Base-by-base conservation (phyloP, 116 monocot species). In the Phalaenopsis hybrid region DNA sequence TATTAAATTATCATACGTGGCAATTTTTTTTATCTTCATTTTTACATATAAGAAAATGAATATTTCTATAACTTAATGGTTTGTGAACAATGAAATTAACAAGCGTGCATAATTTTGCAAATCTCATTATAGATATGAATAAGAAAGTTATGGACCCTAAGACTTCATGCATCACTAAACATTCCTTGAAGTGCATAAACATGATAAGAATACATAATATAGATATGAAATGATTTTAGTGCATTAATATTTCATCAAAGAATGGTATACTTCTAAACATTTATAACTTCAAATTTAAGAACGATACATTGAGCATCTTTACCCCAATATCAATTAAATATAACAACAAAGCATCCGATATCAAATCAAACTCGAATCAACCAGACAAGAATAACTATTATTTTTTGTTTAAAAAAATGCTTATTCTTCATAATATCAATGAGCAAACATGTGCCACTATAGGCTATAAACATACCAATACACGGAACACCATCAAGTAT, bases 401-500 rank as follows among this genome's bases (percentile, higher is more conserved):
- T 8, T 9, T 69, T 69, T 6, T 8, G 31, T 69, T 31, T 31
- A 69, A 69, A 11, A 68, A 31, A 69, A 58, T 58, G 16, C 58
- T 8, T 72, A 15, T 41, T 10, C 72, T 72, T 41, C 15, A 72
- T 3, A 0, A 72, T 16, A 37, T 72, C 15, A 37, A 72, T 34
- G 37, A 15, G 37, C 15, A 72, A 13, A 72, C 28, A 72, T 25
- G 13, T 72, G 72, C 5, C 44, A 46, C 6, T 75, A 44, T 46
- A 46, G 11, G 41, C 8, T 25, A 45, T 31, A 50, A 55, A 52
- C 79, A 68, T 87, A 97, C 97, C 97, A 76, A 97, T 83, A 78
- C 85, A 89, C 33, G 94, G 94, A 80, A 91, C 80, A n/a, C 97
- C 97, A 82, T 92, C 94, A 76, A 97, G 83, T 85, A 97, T 93